phyloP scores from a whole-genome alignment of 2,329 filamentous ascomycete species.

The Cyclaneusma minus region DNA sequence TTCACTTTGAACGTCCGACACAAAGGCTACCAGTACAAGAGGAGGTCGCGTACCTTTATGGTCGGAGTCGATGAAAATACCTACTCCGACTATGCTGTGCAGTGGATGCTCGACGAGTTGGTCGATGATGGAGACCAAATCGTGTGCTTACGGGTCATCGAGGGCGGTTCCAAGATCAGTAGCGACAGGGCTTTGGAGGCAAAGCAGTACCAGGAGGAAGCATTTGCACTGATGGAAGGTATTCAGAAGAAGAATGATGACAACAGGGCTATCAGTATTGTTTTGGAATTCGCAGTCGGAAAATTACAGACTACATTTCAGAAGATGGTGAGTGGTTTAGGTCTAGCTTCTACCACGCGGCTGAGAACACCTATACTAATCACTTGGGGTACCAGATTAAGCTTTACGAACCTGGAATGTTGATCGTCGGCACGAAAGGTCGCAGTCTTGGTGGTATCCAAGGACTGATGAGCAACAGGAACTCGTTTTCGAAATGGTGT shows the following conservation, averaged over 20 bases:
- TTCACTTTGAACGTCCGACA: slow-evolving; percentile 59
- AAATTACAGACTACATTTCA: slow-evolving; percentile 60
- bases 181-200: slow-evolving; percentile 41
- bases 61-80: slow-evolving; percentile 62
- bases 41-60: slow-evolving; percentile 53
- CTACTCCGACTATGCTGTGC: slow-evolving; percentile 58
- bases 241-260: slow-evolving; percentile 56
- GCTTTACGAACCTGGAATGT: slow-evolving; percentile 57
- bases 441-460: slow-evolving; percentile 55
- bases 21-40: slow-evolving; percentile 52
- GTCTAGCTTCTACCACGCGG: not conserved
- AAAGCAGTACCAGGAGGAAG: slow-evolving; percentile 48
- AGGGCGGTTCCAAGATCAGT: slow-evolving; percentile 52
- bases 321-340: slow-evolving; percentile 42
- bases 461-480: slow-evolving; percentile 44
- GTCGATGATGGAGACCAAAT: slow-evolving; percentile 68
- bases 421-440: slow-evolving; percentile 57
- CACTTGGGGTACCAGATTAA: slow-evolving; percentile 35
- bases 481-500: slow-evolving; percentile 58
- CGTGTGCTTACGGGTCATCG: slow-evolving; percentile 55
- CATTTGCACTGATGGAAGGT: slow-evolving; percentile 44
- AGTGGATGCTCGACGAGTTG: slow-evolving; percentile 61
- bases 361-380: slow-evolving; percentile 2
- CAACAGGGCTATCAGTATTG: slow-evolving; percentile 54
- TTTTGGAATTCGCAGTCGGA: slow-evolving; percentile 57